These are phyloP conservation scores for Podaxis carcinomalis DNA, from an alignment of 768 basidiomycete species.

Conservation along the genomic window DNA sequence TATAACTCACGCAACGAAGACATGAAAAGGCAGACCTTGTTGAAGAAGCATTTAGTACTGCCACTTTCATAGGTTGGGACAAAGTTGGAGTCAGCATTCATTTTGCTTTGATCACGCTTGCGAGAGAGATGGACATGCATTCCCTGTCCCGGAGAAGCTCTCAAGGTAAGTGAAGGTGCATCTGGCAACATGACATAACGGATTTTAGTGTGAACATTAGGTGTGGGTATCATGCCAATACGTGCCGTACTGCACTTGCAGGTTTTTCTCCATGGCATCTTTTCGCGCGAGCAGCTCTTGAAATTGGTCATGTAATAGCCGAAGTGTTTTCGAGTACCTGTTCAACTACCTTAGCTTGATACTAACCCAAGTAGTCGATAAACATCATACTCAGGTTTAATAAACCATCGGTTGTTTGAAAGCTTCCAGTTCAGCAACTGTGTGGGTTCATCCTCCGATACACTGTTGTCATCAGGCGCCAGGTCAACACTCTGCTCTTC, in stretches of 20 bases:
- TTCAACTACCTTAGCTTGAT: neutral
- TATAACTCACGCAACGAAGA: too few relatives aligned
- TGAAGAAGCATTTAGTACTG: conserved; percentile 67
- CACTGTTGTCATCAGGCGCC: conserved; percentile 1
- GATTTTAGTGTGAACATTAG: neutral
- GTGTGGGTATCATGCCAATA: neutral
- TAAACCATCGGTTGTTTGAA: conserved; percentile 27
- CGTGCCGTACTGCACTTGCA: conserved; percentile 56
- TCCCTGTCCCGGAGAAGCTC: conserved; percentile 63
- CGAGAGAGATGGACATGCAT: conserved; percentile 71
- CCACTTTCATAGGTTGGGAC: conserved; percentile 55
- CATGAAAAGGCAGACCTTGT: conserved; percentile 39
- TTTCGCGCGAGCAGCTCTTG: conserved; percentile 39
- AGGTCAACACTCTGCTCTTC: conserved; percentile 12
- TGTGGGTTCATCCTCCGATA: neutral
- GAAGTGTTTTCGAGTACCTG: conserved; percentile 60
- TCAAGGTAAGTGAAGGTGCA: conserved; percentile 69
- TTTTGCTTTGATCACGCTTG: conserved; percentile 54
- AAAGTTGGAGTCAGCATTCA: conserved; percentile 48
- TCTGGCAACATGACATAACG: conserved; percentile 30
- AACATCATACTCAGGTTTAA: conserved; percentile 57
- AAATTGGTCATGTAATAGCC: conserved; percentile 44
- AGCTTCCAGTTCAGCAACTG: conserved; percentile 1
- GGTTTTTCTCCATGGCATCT: conserved; percentile 46
- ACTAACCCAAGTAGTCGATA: neutral